Evolutionary conservation across 805 yeast genomes (phyloP), one percentile per base, ranked within the genome.

Genomic region (Kodamaea jinghongensis): DNA sequence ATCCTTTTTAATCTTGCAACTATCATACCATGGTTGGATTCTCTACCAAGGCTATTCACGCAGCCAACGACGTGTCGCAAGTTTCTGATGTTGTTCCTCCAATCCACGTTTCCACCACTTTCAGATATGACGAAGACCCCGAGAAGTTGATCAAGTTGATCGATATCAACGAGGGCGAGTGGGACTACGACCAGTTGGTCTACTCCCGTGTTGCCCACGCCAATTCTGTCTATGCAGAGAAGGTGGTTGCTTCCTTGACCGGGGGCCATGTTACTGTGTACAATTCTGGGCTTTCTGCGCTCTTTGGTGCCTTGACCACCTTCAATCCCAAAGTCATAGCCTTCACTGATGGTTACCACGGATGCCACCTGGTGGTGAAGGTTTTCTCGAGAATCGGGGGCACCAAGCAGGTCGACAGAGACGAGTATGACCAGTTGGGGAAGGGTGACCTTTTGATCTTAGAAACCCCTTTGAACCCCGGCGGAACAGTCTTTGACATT

Each of bases 401-500:
- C 4, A 51, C 81, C 42, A 67, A 78, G 45, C 67, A 71, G 39
- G 63, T 77, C 30, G 55, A 70, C 0, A 61, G 78, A n/a, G 64
- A 64, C 13, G 66, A 62, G 31, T 55, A 61, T 28, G 79, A 71
- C 4, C 73, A 78, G 34, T 68, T 86, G 41, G 63, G 67, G 3
- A 38, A 63, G 65, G 53, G 96, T 80, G 97, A 91, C 56, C 58
- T 90, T 22, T 73, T 91, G 17, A 96, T 88, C 57, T 54, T 88
- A 36, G 96, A 88, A 61, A 79, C 95, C 0, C 97, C 97, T 0
- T 82, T 87, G 25, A 90, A 90, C 61, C 97, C 97, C 12, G 78
- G 71, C 38, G 95, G 96, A 1, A 64, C 70, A 2, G 75, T 81
- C 10, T 71, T 70, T 48, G 87, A 86, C 57, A 75, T 90, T 41